These are phyloP conservation scores for Russula sp. DNA, from an alignment of 768 basidiomycete species.

Conservation along the genomic window DNA sequence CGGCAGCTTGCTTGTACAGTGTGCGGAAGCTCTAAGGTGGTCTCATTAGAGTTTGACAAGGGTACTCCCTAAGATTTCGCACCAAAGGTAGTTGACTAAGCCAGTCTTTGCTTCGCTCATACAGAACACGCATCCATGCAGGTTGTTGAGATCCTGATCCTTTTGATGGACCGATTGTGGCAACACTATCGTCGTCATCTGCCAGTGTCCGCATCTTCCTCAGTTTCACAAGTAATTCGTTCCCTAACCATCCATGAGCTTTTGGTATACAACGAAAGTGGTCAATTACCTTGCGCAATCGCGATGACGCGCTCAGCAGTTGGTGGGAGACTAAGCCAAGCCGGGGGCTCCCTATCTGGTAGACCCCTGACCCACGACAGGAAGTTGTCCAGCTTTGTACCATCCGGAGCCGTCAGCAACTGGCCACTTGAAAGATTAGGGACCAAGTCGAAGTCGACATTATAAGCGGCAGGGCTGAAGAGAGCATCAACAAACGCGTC, in stretches of 20 bases:
- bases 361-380: conserved; percentile 80
- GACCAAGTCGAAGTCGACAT: conserved; percentile 87
- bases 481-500: conserved; percentile 89
- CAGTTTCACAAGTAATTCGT: conserved; percentile 74
- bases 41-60: conserved; percentile 15
- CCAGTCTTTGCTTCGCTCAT: conserved; percentile 83
- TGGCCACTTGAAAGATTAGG: conserved; percentile 51
- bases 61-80: conserved; percentile 23
- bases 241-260: conserved; percentile 42
- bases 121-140: conserved; percentile 88
- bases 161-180: conserved; percentile 49
- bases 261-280: not conserved
- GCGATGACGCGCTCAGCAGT: conserved; percentile 92
- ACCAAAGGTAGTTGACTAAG: conserved; percentile 69
- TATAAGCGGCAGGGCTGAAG: conserved; percentile 85
- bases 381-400: conserved; percentile 89
- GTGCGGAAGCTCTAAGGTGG: conserved; percentile 50
- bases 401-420: conserved; percentile 72
- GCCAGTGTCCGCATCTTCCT: conserved; percentile 87
- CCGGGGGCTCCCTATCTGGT: conserved; percentile 89
- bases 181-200: conserved; percentile 64
- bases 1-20: conserved; percentile 55
- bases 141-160: conserved; percentile 69
- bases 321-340: conserved; percentile 90
- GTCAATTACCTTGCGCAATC: conserved; percentile 67